These are phyloP conservation scores for Aristolochia californica DNA, from an alignment of 164 flowering plant species.

Conservation along the genomic window DNA sequence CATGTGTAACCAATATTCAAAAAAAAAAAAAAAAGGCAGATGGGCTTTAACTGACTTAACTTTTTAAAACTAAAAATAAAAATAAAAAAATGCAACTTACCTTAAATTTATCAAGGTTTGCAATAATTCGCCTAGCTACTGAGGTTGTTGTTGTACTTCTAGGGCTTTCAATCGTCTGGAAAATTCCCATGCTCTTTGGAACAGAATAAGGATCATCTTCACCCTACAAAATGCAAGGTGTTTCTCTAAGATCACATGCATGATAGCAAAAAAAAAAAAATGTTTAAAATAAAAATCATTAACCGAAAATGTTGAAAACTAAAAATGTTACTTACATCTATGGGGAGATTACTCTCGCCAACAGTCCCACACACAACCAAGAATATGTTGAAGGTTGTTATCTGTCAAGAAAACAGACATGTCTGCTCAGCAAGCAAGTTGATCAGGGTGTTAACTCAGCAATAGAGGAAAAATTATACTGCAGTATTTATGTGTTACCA, in stretches of 20 bases:
- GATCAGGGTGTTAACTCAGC: too few species aligned
- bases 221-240: conserved; percentile 36
- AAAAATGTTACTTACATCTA: conserved; percentile 28
- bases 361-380: conserved; percentile 65
- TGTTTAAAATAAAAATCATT: not conserved
- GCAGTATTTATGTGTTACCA: not conserved
- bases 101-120: conserved; percentile 56
- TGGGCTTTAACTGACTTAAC: too few species aligned
- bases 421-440: conserved; percentile 1
- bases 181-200: conserved; percentile 72
- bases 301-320: not conserved
- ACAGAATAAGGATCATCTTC: conserved; percentile 59
- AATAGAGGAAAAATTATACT: too few species aligned
- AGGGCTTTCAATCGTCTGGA: conserved; percentile 54
- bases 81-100: conserved; percentile 19
- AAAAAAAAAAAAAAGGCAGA: too few species aligned
- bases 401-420: conserved; percentile 25
- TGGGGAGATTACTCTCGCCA: conserved; percentile 32
- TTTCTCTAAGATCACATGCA: too few species aligned
- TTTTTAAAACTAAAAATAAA: not conserved
- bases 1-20: too few species aligned
- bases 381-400: conserved; percentile 71
- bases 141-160: conserved; percentile 49
- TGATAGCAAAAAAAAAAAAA: not conserved
- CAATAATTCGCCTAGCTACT: conserved; percentile 54